Evolutionary conservation across 108 stramenopile species (phyloP).

Genomic region (Seminavis robusta): DNA sequence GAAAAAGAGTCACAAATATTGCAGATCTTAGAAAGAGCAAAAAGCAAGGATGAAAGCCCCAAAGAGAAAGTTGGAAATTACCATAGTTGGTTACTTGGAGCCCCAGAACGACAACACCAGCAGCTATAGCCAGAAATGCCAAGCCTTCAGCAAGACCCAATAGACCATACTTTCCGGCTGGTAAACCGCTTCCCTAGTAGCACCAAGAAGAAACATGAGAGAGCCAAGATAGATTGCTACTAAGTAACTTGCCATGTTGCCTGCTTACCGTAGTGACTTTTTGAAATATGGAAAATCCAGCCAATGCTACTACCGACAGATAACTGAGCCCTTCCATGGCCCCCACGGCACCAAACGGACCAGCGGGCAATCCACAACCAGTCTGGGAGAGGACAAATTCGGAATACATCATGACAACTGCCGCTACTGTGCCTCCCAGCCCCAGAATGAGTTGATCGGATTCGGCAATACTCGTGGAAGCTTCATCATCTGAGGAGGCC

Average conservation of each 20-base stretch:
- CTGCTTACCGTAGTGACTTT: conserved; percentile 60
- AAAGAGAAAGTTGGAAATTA: too few relatives aligned
- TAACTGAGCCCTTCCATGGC: conserved; percentile 67
- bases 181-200: conserved; percentile 52
- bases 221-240: neutral
- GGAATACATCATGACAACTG: conserved; percentile 51
- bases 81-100: conserved; percentile 70
- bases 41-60: too few relatives aligned
- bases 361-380: conserved; percentile 74
- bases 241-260: neutral
- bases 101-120: conserved; percentile 55
- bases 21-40: too few relatives aligned
- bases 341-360: conserved; percentile 64
- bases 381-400: conserved; percentile 68
- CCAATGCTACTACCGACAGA: conserved; percentile 44
- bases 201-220: neutral
- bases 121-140: conserved; percentile 52
- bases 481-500: conserved; percentile 4
- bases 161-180: conserved; percentile 60
- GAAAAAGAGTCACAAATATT: too few relatives aligned
- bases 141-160: conserved; percentile 73
- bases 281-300: conserved; percentile 40
- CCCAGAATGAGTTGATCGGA: conserved; percentile 37
- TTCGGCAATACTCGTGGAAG: neutral
- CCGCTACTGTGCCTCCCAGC: conserved; percentile 36